Percentiles rank a stretch among this genome's conserved stretches.
Evolutionary conservation across 768 basidiomycete species (phyloP).

Genomic region (Suillus subalutaceus): DNA sequence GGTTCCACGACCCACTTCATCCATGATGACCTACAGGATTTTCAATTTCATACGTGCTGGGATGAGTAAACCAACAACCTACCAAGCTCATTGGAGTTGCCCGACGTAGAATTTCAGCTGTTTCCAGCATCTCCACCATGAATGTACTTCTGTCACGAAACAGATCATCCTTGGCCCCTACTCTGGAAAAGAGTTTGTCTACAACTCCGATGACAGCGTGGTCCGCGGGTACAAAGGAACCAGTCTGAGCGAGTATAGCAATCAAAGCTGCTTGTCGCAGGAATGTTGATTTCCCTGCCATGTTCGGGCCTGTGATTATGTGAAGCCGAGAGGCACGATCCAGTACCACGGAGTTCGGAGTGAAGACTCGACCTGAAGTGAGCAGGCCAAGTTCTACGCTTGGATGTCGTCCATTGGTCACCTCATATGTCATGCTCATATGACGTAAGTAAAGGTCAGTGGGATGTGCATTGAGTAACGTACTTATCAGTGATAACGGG

Average conservation of each 20-base stretch:
- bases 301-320: slow-evolving; percentile 92
- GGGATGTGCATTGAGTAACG: slow-evolving; percentile 24
- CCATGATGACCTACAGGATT: slow-evolving; percentile 87
- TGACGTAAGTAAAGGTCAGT: slow-evolving; percentile 3
- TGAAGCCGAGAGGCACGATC: slow-evolving; percentile 66
- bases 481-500: slow-evolving; percentile 76
- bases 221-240: slow-evolving; percentile 92
- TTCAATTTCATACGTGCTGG: slow-evolving; percentile 3
- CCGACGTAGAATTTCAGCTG: slow-evolving; percentile 83
- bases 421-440: slow-evolving; percentile 57
- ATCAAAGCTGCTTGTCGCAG: slow-evolving; percentile 92
- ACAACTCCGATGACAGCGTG: slow-evolving; percentile 80
- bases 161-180: slow-evolving; percentile 94
- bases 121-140: slow-evolving; percentile 98
- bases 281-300: slow-evolving; percentile 93
- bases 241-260: slow-evolving; percentile 86
- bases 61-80: slow-evolving; percentile 26
- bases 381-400: slow-evolving; percentile 90
- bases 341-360: slow-evolving; percentile 78
- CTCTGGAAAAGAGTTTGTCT: slow-evolving; percentile 90
- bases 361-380: slow-evolving; percentile 73
- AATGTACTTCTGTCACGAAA: slow-evolving; percentile 94
- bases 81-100: slow-evolving; percentile 87
- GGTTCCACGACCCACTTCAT: slow-evolving; percentile 98
- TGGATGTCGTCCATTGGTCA: slow-evolving; percentile 86